A percentile compares a stretch with the other conserved stretches of the same genome.
phyloP scores from a whole-genome alignment of 1,284 basidiomycete species.

The Moesziomyces antarcticus region DNA sequence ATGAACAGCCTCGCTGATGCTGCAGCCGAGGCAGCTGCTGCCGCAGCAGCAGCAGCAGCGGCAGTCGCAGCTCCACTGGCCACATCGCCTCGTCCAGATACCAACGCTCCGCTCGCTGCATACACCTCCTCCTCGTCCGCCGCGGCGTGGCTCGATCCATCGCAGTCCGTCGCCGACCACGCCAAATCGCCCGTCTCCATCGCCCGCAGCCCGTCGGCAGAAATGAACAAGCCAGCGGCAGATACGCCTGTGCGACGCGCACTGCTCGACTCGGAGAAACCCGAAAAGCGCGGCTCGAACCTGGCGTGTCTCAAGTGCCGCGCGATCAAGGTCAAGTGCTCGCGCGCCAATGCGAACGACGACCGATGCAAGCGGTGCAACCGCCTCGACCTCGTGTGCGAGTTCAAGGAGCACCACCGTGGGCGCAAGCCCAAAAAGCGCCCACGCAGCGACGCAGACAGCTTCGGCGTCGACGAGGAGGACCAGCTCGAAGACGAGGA shows the following conservation, averaged over 20 bases:
- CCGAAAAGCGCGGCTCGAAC: constrained; percentile 49
- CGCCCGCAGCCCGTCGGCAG: constrained; percentile 7
- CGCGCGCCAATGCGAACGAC: constrained; percentile 33
- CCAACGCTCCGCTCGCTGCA: constrained; percentile 1
- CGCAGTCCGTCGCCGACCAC: constrained; percentile 1
- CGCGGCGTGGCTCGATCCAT: constrained; percentile 5
- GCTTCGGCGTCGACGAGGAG: constrained; percentile 32
- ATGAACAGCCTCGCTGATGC: constrained; percentile 50
- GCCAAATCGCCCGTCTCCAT: constrained; percentile 14
- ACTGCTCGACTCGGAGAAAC: constrained; percentile 41
- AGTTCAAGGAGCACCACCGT: constrained; percentile 49
- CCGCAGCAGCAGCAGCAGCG: constrained; percentile 10
- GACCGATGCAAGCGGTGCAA: constrained; percentile 49
- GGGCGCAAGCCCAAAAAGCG: constrained; percentile 51
- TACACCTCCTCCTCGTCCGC: constrained; percentile 6
- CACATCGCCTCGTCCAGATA: constrained; percentile 13
- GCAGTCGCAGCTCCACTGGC: constrained; percentile 1
- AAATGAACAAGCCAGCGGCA: constrained; percentile 29
- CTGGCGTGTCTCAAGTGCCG: constrained; percentile 50
- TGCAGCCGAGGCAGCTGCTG: constrained; percentile 17
- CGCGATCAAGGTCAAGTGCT: constrained; percentile 51
- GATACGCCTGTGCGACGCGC: constrained; percentile 36
- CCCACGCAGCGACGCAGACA: constrained; percentile 30
- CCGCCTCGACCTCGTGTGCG: constrained; percentile 45
- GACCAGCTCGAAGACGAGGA: constrained; percentile 44